These are phyloP conservation scores for Ustilago tritici DNA, from an alignment of 1,284 basidiomycete genomes.

Conservation along the genomic window DNA sequence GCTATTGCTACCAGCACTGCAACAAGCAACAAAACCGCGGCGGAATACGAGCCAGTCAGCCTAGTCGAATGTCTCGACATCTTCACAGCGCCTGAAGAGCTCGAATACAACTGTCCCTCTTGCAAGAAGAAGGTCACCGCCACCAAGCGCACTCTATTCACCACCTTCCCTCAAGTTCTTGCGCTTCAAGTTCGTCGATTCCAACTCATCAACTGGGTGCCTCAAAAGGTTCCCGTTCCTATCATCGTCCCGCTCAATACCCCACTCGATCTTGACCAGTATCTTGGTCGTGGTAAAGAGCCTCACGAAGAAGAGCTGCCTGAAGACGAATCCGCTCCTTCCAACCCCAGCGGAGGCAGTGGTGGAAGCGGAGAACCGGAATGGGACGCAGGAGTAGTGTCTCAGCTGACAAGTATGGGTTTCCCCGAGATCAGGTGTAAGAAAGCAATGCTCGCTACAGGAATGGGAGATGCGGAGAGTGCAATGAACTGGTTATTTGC, in stretches of 20 bases:
- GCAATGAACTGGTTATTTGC: conserved; percentile 96
- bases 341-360: conserved; percentile 4
- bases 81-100: conserved; percentile 77
- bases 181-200: conserved; percentile 94
- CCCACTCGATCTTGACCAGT: conserved; percentile 77
- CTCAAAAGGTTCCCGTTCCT: conserved; percentile 92
- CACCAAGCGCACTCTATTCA: conserved; percentile 78
- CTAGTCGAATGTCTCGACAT: conserved; percentile 79
- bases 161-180: conserved; percentile 88
- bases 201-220: conserved; percentile 96
- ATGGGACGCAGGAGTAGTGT: conserved; percentile 60
- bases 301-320: conserved; percentile 80
- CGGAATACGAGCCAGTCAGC: conserved; percentile 78
- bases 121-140: conserved; percentile 78
- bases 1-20: conserved; percentile 10
- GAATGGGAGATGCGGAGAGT: conserved; percentile 77
- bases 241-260: conserved; percentile 77
- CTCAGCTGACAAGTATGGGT: conserved; percentile 63
- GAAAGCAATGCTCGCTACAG: conserved; percentile 84
- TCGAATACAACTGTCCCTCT: conserved; percentile 79
- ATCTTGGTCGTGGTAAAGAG: conserved; percentile 81
- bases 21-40: conserved; percentile 2
- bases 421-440: conserved; percentile 64
- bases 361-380: conserved; percentile 18
- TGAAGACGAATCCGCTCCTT: conserved; percentile 70